Evolutionary conservation across 2,329 filamentous ascomycete species (phyloP).

Genomic region (Fusarium subglutinans): DNA sequence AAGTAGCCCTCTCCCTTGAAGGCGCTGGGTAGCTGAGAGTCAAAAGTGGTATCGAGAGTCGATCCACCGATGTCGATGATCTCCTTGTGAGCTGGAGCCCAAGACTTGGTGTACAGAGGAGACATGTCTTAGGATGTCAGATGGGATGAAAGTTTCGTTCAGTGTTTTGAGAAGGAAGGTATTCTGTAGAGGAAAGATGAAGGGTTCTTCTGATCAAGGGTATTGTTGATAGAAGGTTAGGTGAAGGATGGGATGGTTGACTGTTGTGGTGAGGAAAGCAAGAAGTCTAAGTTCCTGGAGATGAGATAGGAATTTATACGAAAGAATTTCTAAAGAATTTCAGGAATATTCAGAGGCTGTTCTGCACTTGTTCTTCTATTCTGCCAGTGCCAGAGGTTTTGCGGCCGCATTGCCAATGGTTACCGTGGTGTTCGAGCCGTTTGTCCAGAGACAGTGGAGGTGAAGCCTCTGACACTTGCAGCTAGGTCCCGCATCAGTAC

Average conservation of each 20-base stretch:
- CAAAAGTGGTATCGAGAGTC: neutral
- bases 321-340: neutral
- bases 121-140: neutral
- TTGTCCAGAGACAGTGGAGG: neutral
- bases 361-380: neutral
- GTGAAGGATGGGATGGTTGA: neutral
- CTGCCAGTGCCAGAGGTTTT: neutral
- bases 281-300: rapidly evolving
- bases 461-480: neutral
- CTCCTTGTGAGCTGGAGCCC: neutral
- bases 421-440: neutral
- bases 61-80: slow-evolving; percentile 38
- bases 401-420: neutral
- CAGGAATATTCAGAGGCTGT: neutral
- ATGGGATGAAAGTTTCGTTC: neutral
- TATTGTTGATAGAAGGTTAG: neutral
- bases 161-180: neutral
- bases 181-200: neutral
- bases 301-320: neutral
- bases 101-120: neutral
- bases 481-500: rapidly evolving
- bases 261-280: neutral
- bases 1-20: slow-evolving; percentile 25
- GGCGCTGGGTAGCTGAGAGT: slow-evolving; percentile 11
- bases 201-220: neutral